A percentile compares a stretch with the other conserved stretches of the same genome.
Conservation (phyloP, 2,329 filamentous ascomycete genomes). For the Fusarium sp. region DNA sequence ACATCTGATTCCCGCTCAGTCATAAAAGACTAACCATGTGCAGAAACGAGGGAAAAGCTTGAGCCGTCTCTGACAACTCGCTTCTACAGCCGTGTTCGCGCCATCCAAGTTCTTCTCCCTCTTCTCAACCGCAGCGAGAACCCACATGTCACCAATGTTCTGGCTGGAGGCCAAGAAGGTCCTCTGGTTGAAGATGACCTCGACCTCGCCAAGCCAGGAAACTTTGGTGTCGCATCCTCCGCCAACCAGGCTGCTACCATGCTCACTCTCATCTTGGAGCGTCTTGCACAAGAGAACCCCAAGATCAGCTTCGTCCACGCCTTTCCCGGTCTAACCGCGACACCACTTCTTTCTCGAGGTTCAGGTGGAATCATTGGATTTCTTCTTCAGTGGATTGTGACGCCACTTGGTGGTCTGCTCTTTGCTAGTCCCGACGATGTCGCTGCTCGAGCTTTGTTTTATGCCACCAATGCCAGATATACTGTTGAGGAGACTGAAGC, state of each 20-base stretch:
- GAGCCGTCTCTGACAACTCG: constrained; percentile 62
- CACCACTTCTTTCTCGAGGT: constrained; percentile 34
- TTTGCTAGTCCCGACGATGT: constrained; percentile 35
- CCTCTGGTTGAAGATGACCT: constrained; percentile 58
- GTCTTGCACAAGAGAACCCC: constrained; percentile 58
- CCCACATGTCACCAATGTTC: constrained; percentile 60
- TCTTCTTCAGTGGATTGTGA: constrained; percentile 30
- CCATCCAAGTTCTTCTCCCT: constrained; percentile 67
- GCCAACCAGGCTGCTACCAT: constrained; percentile 60
- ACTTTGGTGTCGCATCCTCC: constrained; percentile 50
- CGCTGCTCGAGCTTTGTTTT: constrained; percentile 36
- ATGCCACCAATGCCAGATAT: constrained; percentile 40
- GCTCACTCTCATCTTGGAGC: constrained; percentile 60
- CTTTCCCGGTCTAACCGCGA: constrained; percentile 48
- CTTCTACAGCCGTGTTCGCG: constrained; percentile 68
- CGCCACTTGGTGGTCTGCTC: constrained; percentile 18
- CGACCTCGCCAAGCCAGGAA: constrained; percentile 54
- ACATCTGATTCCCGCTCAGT: fast-evolving
- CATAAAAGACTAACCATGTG: fast-evolving
- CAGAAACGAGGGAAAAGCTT: constrained; percentile 68
- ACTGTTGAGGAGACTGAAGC: constrained; percentile 11
- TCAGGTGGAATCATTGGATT: constrained; percentile 31
- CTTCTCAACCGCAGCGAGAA: constrained; percentile 56
- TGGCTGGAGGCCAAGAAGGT: constrained; percentile 62
- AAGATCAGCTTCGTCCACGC: constrained; percentile 52